Base-by-base conservation (phyloP, 1,284 basidiomycete species). In the Melampsora americana region DNA sequence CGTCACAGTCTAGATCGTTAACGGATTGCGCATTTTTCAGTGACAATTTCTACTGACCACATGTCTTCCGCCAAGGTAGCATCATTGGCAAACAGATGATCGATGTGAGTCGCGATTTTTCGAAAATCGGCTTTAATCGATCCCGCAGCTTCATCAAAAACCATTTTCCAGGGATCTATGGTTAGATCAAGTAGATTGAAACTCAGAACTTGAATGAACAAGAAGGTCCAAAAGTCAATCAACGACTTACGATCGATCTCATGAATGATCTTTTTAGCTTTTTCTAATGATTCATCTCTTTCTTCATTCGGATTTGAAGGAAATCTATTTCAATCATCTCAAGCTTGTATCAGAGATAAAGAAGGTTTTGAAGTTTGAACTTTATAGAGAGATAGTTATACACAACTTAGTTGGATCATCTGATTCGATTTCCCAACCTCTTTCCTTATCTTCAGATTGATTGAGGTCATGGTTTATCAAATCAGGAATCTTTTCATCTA, bases 121-220 rank as follows among this genome's bases (percentile, higher is more conserved):
- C n/a, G n/a, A 28, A 23, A 56, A 56, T 56, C 53, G 28, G 53
- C 53, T 20, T 56, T 56, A 9, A 56, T 28, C 14, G 53, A 56
- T 7, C 28, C 28, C 18, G 53, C n/a, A 23, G 53, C 53, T 56
- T 56, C 28, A 28, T 56, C 53, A 56, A 56, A 56, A 28, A 56
- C 53, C n/a, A 56, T n/a, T 56, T 56, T 56, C 53, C 53, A 56
- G 53, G 53, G 53, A 9, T 56, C 53, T 56, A 56, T n/a, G 28
- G 28, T 56, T 20, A 56, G 53, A 56, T 20, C 53, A n/a, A 23
- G 20, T 56, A 56, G 50, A 56, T 56, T 20, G n/a, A 56, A 28
- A n/a, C 53, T 28, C n/a, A 56, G n/a, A 28, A n/a, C n/a, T 56
- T 56, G 53, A n/a, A 23, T n/a, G 53, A 56, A 56, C n/a, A 56